Conservation (phyloP, 1,139 yeast species). For the Hyphopichia pseudoburtonii region DNA sequence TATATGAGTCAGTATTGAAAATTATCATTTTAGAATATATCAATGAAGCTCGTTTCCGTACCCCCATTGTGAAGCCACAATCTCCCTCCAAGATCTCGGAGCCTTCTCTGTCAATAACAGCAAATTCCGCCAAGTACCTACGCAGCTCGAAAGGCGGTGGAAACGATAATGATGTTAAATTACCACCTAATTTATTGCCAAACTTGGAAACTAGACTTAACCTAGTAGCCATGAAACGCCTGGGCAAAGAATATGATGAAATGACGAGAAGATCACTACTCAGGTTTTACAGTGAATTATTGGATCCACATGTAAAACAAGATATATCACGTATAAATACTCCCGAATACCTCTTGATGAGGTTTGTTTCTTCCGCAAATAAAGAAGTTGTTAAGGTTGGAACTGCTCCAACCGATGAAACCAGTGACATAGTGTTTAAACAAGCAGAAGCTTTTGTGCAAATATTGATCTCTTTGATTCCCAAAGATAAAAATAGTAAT, state of each 20-base stretch:
- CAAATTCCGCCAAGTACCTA: conserved; percentile 11
- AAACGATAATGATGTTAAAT: conserved; percentile 17
- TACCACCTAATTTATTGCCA: conserved; percentile 51
- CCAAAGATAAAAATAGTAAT: conserved; percentile 43
- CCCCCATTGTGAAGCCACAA: conserved; percentile 24
- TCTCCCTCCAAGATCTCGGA: background rate
- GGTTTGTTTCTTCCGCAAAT: conserved; percentile 63
- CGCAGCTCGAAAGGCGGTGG: conserved; percentile 11
- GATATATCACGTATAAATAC: conserved; percentile 43
- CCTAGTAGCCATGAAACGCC: conserved; percentile 53
- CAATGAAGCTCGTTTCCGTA: conserved; percentile 58
- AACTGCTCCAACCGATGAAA: conserved; percentile 36
- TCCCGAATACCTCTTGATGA: conserved; percentile 64
- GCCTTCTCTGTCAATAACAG: background rate
- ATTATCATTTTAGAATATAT: conserved; percentile 54
- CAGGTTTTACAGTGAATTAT: conserved; percentile 60
- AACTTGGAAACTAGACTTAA: conserved; percentile 51
- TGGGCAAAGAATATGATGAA: conserved; percentile 37
- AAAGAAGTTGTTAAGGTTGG: conserved; percentile 60
- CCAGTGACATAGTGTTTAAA: conserved; percentile 47
- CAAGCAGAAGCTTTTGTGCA: conserved; percentile 62
- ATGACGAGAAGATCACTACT: conserved; percentile 47
- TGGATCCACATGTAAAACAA: conserved; percentile 47
- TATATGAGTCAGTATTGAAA: conserved; percentile 47
- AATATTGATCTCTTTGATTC: conserved; percentile 49